Evolutionary conservation across 2,329 filamentous ascomycete genomes (phyloP).

Genomic region (Arthroderma sp.): DNA sequence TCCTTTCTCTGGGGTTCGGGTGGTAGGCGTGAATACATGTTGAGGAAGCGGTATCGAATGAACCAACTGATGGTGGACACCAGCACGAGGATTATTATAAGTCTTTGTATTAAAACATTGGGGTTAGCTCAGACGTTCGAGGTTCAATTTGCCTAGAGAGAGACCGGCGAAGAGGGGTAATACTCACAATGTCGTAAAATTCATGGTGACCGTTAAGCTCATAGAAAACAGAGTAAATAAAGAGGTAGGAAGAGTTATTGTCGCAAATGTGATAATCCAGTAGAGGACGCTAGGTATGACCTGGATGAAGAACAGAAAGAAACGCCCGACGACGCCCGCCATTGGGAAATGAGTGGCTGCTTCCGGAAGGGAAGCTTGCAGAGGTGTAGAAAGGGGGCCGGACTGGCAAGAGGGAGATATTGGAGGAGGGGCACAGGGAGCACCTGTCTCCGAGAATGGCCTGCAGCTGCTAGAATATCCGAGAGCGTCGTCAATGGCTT

Average conservation of each 20-base stretch:
- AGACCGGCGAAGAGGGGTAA: not conserved
- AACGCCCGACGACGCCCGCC: constrained; percentile 7
- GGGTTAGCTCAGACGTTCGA: constrained; percentile 3
- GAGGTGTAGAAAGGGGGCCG: too few relatives aligned
- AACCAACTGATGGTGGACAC: constrained; percentile 87
- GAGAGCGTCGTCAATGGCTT: too few relatives aligned
- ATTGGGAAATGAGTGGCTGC: constrained; percentile 7
- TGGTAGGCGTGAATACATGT: constrained; percentile 89
- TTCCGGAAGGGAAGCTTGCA: not conserved
- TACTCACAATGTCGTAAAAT: constrained; percentile 80
- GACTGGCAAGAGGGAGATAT: too few relatives aligned
- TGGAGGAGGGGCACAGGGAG: too few relatives aligned
- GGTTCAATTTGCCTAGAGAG: not conserved
- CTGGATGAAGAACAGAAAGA: constrained; percentile 35
- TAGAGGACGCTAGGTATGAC: constrained; percentile 51
- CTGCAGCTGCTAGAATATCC: too few relatives aligned
- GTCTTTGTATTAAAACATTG: constrained; percentile 30
- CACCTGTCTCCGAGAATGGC: too few relatives aligned
- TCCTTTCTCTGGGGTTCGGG: constrained; percentile 93
- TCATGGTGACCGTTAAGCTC: constrained; percentile 95
- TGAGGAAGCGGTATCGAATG: constrained; percentile 86
- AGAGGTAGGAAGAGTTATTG: constrained; percentile 78
- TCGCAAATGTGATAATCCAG: constrained; percentile 71
- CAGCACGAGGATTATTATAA: constrained; percentile 63
- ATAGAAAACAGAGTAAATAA: constrained; percentile 84